Conservation (phyloP, 1,139 yeast species). For the Sugiyamaella paludigena region DNA sequence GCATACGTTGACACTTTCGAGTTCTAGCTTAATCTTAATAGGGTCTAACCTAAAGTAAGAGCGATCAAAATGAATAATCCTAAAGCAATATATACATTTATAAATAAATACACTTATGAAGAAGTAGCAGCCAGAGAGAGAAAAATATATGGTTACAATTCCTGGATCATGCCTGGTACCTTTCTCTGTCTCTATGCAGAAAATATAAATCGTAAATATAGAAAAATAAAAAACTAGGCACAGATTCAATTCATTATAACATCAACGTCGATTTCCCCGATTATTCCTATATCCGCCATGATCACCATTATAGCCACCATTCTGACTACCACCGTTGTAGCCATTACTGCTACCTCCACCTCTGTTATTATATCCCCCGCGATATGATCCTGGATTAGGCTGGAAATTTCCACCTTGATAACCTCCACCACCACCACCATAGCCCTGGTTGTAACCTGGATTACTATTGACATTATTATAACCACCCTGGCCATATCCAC, state of each 20-base stretch:
- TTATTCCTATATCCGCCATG: constrained; percentile 13
- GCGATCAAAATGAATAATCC: too few species aligned
- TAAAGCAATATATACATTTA: too few species aligned
- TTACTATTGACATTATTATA: too few species aligned
- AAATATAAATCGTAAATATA: neutral
- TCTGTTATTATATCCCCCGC: constrained; percentile 14
- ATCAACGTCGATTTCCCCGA: constrained; percentile 10
- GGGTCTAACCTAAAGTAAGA: too few species aligned
- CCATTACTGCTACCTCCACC: neutral
- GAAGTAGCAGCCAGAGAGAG: neutral
- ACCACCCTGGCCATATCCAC: constrained; percentile 16
- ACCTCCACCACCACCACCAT: constrained; percentile 17
- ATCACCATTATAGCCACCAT: constrained; percentile 12
- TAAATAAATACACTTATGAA: neutral
- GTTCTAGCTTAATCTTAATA: too few species aligned
- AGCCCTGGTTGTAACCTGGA: too few species aligned
- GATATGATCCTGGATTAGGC: neutral
- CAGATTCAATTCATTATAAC: neutral
- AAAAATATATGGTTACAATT: neutral
- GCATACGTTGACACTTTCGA: too few species aligned
- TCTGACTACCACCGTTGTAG: constrained; percentile 11
- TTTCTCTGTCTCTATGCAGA: neutral
- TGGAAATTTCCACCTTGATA: constrained; percentile 8
- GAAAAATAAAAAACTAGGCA: neutral
- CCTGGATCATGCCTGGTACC: neutral